A percentile compares a stretch with the other conserved stretches of the same genome.
Evolutionary conservation across 2,329 filamentous ascomycete genomes (phyloP).

Genomic region (Neonectria coccinea): DNA sequence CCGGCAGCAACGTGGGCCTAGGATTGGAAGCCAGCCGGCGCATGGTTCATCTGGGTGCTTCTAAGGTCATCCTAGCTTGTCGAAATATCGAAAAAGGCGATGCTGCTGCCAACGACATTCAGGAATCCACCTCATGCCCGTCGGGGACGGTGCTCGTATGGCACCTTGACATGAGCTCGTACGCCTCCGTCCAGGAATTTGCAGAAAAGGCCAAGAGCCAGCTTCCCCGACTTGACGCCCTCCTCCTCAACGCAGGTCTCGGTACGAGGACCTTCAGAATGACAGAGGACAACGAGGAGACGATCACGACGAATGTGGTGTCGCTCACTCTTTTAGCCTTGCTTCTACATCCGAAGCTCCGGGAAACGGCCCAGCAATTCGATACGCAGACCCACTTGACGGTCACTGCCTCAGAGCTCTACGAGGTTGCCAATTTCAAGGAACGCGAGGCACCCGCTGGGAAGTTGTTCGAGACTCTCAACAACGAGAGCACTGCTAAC

Average conservation of each 20-base stretch:
- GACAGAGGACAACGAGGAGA: slow-evolving; percentile 60
- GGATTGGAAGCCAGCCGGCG: slow-evolving; percentile 14
- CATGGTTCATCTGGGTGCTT: slow-evolving; percentile 2
- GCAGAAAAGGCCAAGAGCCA: slow-evolving; percentile 48
- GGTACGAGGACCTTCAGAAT: slow-evolving; percentile 42
- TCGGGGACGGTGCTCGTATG: not conserved
- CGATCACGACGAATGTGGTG: slow-evolving; percentile 65
- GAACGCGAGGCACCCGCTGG: slow-evolving; percentile 43
- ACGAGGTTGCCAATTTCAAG: slow-evolving; percentile 44
- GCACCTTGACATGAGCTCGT: slow-evolving; percentile 37
- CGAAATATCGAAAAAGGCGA: slow-evolving; percentile 8
- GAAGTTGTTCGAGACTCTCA: slow-evolving; percentile 44
- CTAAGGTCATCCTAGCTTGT: slow-evolving; percentile 11
- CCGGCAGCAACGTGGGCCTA: slow-evolving; percentile 16
- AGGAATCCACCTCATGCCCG: not conserved
- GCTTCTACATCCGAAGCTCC: slow-evolving; percentile 64
- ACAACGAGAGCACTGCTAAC: slow-evolving; percentile 34
- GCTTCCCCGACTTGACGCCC: slow-evolving; percentile 58
- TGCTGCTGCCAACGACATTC: not conserved
- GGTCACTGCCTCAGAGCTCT: slow-evolving; percentile 46
- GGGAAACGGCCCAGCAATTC: slow-evolving; percentile 49
- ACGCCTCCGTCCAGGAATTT: slow-evolving; percentile 60
- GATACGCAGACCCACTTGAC: slow-evolving; percentile 42
- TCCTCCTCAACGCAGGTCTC: slow-evolving; percentile 58
- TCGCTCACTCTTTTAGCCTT: slow-evolving; percentile 62